Base-by-base conservation (phyloP, 2,329 filamentous ascomycete genomes). In the Taxawa tesnikishii region DNA sequence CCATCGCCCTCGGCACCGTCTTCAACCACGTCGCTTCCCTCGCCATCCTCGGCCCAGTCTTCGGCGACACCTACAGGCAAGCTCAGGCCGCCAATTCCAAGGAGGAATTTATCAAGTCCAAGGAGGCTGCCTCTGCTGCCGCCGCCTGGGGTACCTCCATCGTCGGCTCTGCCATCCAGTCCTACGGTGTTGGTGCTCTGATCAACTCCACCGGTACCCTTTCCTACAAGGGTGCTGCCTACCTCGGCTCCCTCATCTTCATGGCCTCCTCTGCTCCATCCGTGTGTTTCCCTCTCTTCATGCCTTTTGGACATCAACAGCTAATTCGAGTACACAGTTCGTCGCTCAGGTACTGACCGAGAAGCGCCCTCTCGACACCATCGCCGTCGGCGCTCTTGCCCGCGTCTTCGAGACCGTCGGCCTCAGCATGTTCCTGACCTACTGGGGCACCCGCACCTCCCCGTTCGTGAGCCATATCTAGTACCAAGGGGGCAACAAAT, bases 371-470 rank as follows among this genome's bases (percentile, higher is more conserved):
- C 62, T 90, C 37, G 88, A 96, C 62, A 88, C 83, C 41, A 75
- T 96, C 46, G 84, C 83, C 46, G 79, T 94, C 44, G 82, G 81
- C 54, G 74, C 81, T 41, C 63, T 90, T 31, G 79, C 83, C 53
- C 87, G 90, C 63, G 65, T 90, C 47, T 73, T 94, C 47, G 90
- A 96, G 74, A 94, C 90, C 3, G 74, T 96, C 38, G 90, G 88
- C 43, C 73, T 96, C 37, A 85, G 81, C 42, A 58, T 94, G 51
- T 84, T 96, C 73, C 70, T 96, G 49, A 94, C 84, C 55, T 96
- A 83, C 81, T 96, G 88, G 88, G 88, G 88, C 52, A 94, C 88
- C 52, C 79, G 82, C 55, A 90, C 84, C 63, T 88, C 85, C 68
- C 84, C 84, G n/a, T n/a, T n/a, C n/a, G n/a, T n/a, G n/a, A n/a